phyloP scores from a whole-genome alignment of 2,329 filamentous ascomycete genomes.

The Aspergillus sp. region DNA sequence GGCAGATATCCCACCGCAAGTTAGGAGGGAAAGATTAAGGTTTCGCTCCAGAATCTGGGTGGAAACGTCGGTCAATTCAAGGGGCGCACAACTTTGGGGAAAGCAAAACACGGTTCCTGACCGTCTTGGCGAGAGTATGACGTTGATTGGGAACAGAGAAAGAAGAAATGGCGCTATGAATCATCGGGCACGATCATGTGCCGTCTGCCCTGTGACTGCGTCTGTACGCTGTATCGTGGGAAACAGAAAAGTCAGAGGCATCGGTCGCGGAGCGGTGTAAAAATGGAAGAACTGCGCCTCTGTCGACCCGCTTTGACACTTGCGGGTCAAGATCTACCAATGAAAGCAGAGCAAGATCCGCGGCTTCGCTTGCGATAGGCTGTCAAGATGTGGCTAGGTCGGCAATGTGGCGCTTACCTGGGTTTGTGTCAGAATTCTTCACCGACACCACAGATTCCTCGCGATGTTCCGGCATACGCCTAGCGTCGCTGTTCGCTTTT shows the following conservation, averaged over 20 bases:
- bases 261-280: constrained; percentile 26
- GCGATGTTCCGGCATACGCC: constrained; percentile 19
- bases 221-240: neutral
- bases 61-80: constrained; percentile 24
- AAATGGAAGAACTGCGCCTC: constrained; percentile 28
- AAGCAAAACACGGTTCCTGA: constrained; percentile 19
- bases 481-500: constrained; percentile 8
- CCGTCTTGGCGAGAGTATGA: constrained; percentile 18
- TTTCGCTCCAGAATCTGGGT: constrained; percentile 15
- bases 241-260: constrained; percentile 5
- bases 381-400: constrained; percentile 25
- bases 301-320: constrained; percentile 13
- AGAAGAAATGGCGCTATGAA: constrained; percentile 1
- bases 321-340: constrained; percentile 24
- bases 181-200: constrained; percentile 12
- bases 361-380: constrained; percentile 24
- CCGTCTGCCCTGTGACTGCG: constrained; percentile 11
- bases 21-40: constrained; percentile 13
- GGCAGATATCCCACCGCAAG: constrained; percentile 15
- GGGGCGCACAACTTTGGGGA: neutral
- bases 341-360: constrained; percentile 24
- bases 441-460: constrained; percentile 22
- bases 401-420: constrained; percentile 25
- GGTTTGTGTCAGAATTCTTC: constrained; percentile 16
- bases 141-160: neutral